A percentile compares a stretch with the other conserved stretches of the same genome.
These are phyloP conservation scores for Exophiala bonariae DNA, from an alignment of 2,329 filamentous ascomycete species.

Conservation along the genomic window DNA sequence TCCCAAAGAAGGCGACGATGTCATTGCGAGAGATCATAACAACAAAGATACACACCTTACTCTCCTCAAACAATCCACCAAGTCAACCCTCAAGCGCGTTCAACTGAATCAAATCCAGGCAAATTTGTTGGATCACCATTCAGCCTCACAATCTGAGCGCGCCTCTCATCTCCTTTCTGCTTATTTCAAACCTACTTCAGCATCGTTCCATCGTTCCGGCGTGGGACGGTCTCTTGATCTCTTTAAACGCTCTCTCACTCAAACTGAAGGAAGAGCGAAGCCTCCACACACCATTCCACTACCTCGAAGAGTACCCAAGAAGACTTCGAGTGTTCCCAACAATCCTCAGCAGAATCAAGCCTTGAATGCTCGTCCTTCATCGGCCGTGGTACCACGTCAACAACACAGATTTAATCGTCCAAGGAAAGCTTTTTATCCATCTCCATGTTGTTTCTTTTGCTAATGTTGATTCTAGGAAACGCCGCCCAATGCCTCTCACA, in stretches of 20 bases:
- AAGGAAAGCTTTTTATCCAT: constrained; percentile 7
- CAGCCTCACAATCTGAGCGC: background rate
- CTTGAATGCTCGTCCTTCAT: too few species aligned
- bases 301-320: too few species aligned
- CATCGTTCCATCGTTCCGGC: too few species aligned
- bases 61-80: constrained; percentile 14
- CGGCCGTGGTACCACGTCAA: too few species aligned
- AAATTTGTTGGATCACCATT: background rate
- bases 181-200: constrained; percentile 10
- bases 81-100: constrained; percentile 16
- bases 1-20: background rate
- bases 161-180: constrained; percentile 4
- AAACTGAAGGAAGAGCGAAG: too few species aligned
- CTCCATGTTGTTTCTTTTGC: background rate
- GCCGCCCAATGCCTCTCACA: constrained; percentile 6
- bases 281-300: too few species aligned
- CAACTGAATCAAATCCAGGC: constrained; percentile 1
- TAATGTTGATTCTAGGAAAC: constrained; percentile 12
- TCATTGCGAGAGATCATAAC: background rate
- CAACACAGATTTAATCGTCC: background rate
- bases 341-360: too few species aligned
- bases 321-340: too few species aligned
- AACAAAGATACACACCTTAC: constrained; percentile 7
- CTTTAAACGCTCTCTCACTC: too few species aligned
- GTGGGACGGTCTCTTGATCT: too few species aligned